A percentile compares a stretch with the other conserved stretches of the same genome.
Conservation (phyloP, 2,329 filamentous ascomycete species). For the Microsporum ferrugineum region DNA sequence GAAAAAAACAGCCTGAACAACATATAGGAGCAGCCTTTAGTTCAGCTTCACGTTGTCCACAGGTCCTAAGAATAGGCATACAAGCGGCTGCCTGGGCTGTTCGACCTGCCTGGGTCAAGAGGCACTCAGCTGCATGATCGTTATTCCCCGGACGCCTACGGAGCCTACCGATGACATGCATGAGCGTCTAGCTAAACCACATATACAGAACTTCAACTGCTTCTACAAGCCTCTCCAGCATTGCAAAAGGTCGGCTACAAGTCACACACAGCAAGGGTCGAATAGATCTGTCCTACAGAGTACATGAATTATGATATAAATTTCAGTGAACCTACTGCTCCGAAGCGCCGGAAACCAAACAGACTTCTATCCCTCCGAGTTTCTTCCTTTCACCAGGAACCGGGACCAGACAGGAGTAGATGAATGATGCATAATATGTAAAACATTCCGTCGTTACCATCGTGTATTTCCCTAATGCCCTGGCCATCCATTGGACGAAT, state of each 20-base stretch:
- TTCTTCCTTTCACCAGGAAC: background rate
- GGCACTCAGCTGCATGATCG: background rate
- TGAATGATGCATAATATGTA: background rate
- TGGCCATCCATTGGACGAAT: background rate
- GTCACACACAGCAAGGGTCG: background rate
- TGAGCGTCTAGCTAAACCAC: background rate
- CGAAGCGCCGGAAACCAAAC: background rate
- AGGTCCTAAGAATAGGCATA: background rate
- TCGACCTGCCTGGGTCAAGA: background rate
- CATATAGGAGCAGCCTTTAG: background rate
- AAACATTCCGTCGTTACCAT: background rate
- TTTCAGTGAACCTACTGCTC: background rate
- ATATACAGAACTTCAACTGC: too few species aligned
- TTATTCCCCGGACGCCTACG: conserved; percentile 4
- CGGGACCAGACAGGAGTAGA: conserved; percentile 2
- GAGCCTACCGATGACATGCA: background rate
- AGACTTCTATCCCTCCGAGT: background rate
- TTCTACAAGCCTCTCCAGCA: too few species aligned
- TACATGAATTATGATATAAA: background rate
- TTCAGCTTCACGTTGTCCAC: background rate
- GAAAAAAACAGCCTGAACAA: background rate
- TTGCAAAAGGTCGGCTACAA: too few species aligned
- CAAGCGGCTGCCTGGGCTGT: background rate
- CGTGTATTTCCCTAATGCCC: background rate
- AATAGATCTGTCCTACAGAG: background rate